Conservation (phyloP, 352 stramenopile species). For the Phytophthora sp. region DNA sequence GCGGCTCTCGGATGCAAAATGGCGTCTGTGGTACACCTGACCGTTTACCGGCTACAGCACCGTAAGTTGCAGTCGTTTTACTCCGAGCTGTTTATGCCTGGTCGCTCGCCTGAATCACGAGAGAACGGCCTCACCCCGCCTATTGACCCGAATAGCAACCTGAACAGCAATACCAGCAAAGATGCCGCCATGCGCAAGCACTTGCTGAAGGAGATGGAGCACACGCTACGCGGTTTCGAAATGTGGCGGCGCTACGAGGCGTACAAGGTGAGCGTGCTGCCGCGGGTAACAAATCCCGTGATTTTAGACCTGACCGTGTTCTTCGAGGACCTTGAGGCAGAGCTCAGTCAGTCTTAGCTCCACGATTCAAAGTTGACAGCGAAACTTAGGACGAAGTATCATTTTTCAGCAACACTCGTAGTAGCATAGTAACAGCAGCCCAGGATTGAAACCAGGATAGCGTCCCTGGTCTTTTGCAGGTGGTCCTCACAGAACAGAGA, state of each 20-base stretch:
- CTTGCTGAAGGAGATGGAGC: constrained; percentile 87
- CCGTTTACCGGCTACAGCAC: constrained; percentile 85
- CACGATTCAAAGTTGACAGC: constrained; percentile 13
- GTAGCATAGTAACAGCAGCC: constrained; percentile 33
- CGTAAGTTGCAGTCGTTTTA: constrained; percentile 80
- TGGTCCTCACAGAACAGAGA: constrained; percentile 22
- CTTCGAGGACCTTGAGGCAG: constrained; percentile 73
- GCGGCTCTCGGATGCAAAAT: constrained; percentile 87
- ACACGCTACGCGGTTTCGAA: constrained; percentile 84
- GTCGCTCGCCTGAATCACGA: constrained; percentile 74
- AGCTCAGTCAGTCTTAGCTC: constrained; percentile 51
- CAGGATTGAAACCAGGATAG: constrained; percentile 27
- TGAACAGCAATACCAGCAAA: constrained; percentile 60
- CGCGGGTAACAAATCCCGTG: constrained; percentile 75
- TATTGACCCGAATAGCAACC: constrained; percentile 48
- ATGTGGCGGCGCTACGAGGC: constrained; percentile 88
- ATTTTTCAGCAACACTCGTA: constrained; percentile 17
- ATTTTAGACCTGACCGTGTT: constrained; percentile 71
- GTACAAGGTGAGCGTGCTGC: constrained; percentile 71
- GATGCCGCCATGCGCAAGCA: constrained; percentile 70
- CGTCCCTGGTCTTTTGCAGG: constrained; percentile 27
- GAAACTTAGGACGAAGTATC: constrained; percentile 7
- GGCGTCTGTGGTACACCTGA: constrained; percentile 76
- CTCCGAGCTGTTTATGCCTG: constrained; percentile 79
- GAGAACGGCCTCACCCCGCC: constrained; percentile 77